Percentiles rank a stretch among this genome's conserved stretches.
Conservation (phyloP, 495 filamentous ascomycete genomes). For the Aspergillus homomorphus region DNA sequence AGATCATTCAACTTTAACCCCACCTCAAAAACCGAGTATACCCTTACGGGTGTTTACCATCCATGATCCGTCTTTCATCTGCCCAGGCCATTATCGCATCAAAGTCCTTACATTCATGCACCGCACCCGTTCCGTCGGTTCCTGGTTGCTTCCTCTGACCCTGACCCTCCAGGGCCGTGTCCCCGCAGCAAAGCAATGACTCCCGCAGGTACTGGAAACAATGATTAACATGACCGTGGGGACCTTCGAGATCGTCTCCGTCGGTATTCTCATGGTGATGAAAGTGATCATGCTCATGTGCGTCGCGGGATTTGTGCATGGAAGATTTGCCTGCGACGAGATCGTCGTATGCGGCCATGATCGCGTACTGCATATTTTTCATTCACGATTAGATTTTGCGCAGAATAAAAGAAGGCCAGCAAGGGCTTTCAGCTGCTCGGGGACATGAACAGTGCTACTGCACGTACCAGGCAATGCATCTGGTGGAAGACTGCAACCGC, state of each 20-base stretch:
- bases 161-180: slow-evolving; percentile 4
- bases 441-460: no score
- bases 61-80: neutral
- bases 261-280: neutral
- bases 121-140: neutral
- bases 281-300: neutral
- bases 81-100: slow-evolving; percentile 1
- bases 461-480: slow-evolving; percentile 1
- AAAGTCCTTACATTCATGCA: slow-evolving; percentile 4
- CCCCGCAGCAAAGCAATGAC: slow-evolving; percentile 3
- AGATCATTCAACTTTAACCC: no score
- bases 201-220: slow-evolving; percentile 6
- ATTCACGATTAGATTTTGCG: no score
- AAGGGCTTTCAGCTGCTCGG: no score
- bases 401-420: no score
- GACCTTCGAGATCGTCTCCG: neutral
- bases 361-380: neutral
- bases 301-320: neutral
- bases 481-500: slow-evolving; percentile 2
- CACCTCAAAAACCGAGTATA: no score
- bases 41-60: slow-evolving; percentile 1
- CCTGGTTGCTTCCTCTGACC: neutral
- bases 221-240: neutral
- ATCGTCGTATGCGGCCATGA: slow-evolving; percentile 2
- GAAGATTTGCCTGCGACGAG: neutral